phyloP scores from a whole-genome alignment of 1,139 yeast genomes.

The Wickerhamiella infanticola region DNA sequence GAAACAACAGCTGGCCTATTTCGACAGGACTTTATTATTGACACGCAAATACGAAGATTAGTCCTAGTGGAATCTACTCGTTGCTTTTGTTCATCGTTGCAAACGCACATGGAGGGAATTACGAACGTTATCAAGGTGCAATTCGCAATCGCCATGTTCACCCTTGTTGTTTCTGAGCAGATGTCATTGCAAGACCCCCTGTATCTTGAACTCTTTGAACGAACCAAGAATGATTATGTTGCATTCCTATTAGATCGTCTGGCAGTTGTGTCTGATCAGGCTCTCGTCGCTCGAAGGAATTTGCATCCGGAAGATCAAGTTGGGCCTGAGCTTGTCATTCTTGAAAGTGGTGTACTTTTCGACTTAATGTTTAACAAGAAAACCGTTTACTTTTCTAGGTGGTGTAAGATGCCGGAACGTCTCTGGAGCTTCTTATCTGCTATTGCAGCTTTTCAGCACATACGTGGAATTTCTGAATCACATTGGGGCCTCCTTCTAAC shows the following conservation, averaged over 20 bases:
- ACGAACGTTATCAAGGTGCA: neutral
- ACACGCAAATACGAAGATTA: neutral
- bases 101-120: too few species aligned
- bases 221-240: neutral
- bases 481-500: neutral
- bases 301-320: neutral
- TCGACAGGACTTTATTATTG: constrained; percentile 1
- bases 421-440: neutral
- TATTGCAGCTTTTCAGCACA: neutral
- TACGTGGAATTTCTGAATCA: neutral
- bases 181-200: neutral
- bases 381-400: neutral
- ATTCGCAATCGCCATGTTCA: neutral
- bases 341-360: neutral
- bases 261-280: neutral
- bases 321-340: neutral
- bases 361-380: neutral
- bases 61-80: too few species aligned
- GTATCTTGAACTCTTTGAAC: neutral
- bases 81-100: too few species aligned
- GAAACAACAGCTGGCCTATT: constrained; percentile 1
- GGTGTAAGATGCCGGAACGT: neutral
- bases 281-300: neutral
- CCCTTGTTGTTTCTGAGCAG: neutral
- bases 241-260: neutral